These are phyloP conservation scores for Fagus sylvatica DNA, from an alignment of 306 rosid genomes.

Conservation along the genomic window DNA sequence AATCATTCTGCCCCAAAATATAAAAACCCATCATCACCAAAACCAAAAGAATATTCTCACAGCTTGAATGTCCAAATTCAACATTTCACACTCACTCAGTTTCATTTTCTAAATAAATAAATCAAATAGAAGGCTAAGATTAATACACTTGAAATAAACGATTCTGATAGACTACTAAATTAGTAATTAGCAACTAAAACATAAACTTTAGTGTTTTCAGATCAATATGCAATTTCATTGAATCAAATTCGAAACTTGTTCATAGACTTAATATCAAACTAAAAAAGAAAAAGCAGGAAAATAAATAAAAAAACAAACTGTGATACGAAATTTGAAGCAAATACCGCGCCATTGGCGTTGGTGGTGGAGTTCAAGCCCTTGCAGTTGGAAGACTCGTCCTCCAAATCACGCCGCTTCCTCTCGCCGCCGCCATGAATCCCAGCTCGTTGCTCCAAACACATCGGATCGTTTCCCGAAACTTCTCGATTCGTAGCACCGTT, in stretches of 20 bases:
- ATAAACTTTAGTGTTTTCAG: no score
- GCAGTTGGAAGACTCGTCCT: slow-evolving; percentile 50
- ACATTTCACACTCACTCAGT: neutral
- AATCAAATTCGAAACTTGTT: neutral
- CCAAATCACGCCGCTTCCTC: slow-evolving; percentile 57
- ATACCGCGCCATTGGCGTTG: slow-evolving; percentile 66
- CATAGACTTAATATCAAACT: neutral
- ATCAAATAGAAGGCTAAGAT: no score
- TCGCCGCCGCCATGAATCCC: slow-evolving; percentile 22
- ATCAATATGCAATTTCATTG: no score
- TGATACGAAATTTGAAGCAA: neutral
- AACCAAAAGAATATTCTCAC: neutral
- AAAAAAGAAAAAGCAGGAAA: neutral
- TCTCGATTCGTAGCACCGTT: slow-evolving; percentile 42
- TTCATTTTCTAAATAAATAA: neutral
- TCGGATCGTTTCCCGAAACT: slow-evolving; percentile 34
- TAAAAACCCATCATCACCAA: neutral
- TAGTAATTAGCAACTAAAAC: no score
- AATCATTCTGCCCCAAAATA: slow-evolving; percentile 45
- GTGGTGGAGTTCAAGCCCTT: slow-evolving; percentile 50
- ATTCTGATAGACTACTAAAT: no score
- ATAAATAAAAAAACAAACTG: neutral
- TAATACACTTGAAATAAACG: no score
- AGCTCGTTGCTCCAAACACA: slow-evolving; percentile 39
- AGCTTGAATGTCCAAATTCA: neutral